A percentile compares a stretch with the other conserved stretches of the same genome.
Evolutionary conservation across 805 yeast species (phyloP).

Genomic region (Lipomyces yamadae): DNA sequence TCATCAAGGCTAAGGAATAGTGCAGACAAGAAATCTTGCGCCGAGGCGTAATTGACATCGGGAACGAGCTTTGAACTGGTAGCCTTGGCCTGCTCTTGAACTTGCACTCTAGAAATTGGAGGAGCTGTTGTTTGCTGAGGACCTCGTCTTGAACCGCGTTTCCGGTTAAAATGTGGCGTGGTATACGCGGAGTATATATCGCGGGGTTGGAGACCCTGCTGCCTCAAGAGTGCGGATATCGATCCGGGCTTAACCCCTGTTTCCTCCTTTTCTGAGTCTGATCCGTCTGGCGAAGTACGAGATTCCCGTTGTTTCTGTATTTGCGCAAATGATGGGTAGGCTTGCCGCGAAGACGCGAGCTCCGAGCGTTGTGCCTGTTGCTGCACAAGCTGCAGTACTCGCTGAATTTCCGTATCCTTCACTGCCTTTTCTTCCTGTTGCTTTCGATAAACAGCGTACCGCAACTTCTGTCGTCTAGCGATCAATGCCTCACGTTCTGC

Average conservation of each 20-base stretch:
- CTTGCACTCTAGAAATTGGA: neutral
- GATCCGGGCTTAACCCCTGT: conserved; percentile 33
- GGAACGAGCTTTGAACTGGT: conserved; percentile 29
- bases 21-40: conserved; percentile 30
- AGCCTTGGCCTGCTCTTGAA: neutral
- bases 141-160: conserved; percentile 33
- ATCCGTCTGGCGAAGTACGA: conserved; percentile 12
- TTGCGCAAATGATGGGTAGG: neutral
- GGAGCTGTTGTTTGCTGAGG: neutral
- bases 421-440: conserved; percentile 35
- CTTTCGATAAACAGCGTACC: conserved; percentile 35
- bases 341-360: neutral
- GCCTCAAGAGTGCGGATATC: conserved; percentile 24
- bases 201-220: conserved; percentile 31
- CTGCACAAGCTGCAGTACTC: conserved; percentile 22
- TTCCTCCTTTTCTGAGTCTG: conserved; percentile 24
- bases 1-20: conserved; percentile 27
- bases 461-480: conserved; percentile 31
- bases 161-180: conserved; percentile 1
- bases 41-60: conserved; percentile 32
- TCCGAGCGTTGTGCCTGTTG: conserved; percentile 7
- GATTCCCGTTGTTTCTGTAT: conserved; percentile 7
- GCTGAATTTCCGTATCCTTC: conserved; percentile 28
- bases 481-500: conserved; percentile 33
- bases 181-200: conserved; percentile 14